A percentile compares a stretch with the other conserved stretches of the same genome.
phyloP scores from a whole-genome alignment of 1,284 basidiomycete genomes.

The Paramarasmius palmivorus region DNA sequence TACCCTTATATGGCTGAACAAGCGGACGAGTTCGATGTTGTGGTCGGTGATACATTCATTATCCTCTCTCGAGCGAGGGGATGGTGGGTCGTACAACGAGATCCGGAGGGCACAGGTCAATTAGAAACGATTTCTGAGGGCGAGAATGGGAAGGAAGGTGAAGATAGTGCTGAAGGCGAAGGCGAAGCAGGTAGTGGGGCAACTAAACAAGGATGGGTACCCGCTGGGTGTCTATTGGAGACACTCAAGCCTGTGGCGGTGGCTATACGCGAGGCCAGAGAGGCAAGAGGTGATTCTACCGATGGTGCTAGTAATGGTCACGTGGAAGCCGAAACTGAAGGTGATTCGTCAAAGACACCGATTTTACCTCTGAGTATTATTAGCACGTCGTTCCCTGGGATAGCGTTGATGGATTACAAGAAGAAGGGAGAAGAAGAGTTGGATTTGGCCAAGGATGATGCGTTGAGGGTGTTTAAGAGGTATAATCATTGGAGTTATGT shows the following conservation, averaged over 20 bases:
- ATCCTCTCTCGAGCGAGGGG: slow-evolving; percentile 93
- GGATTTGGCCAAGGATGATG: slow-evolving; percentile 83
- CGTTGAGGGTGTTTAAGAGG: slow-evolving; percentile 91
- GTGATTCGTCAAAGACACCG: slow-evolving; percentile 62
- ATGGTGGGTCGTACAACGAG: slow-evolving; percentile 99
- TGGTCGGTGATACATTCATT: slow-evolving; percentile 91
- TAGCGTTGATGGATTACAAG: slow-evolving; percentile 94
- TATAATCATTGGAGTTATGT: slow-evolving; percentile 98
- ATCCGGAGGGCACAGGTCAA: slow-evolving; percentile 82
- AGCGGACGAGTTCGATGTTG: slow-evolving; percentile 97
- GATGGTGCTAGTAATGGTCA: slow-evolving; percentile 49
- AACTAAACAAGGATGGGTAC: slow-evolving; percentile 83
- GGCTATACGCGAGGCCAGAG: slow-evolving; percentile 76
- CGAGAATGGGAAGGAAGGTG: no score
- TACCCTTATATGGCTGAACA: slow-evolving; percentile 96
- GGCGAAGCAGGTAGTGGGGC: slow-evolving; percentile 61
- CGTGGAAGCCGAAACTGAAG: slow-evolving; percentile 37
- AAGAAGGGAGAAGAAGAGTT: slow-evolving; percentile 90
- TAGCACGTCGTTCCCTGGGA: slow-evolving; percentile 90
- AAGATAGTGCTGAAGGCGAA: no score
- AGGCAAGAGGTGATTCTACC: slow-evolving; percentile 49
- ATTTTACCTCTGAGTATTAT: slow-evolving; percentile 88
- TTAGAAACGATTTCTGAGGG: no score
- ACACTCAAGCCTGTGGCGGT: slow-evolving; percentile 79
- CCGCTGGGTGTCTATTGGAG: slow-evolving; percentile 93